Evolutionary conservation across 108 stramenopile genomes (phyloP).

Genomic region (Craspedostauros australis): DNA sequence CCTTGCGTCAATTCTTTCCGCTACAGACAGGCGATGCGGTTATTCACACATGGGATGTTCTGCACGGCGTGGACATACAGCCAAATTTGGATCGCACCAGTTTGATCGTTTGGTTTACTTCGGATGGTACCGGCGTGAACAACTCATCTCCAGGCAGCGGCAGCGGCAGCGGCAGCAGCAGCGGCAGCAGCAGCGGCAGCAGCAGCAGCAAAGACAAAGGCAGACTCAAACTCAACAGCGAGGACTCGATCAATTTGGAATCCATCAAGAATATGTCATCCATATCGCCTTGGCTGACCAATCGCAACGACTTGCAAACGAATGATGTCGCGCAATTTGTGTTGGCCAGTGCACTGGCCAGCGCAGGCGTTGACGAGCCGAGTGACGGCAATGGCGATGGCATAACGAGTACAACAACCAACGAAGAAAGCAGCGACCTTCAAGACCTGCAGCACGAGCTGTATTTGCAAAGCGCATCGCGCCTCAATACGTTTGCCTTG

Average conservation of each 20-base stretch:
- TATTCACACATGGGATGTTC: constrained; percentile 61
- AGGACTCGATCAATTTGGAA: too few relatives aligned
- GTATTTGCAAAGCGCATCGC: constrained; percentile 49
- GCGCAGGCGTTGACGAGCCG: neutral
- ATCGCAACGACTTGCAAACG: constrained; percentile 11
- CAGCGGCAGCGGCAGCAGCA: neutral
- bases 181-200: neutral
- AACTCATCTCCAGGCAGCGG: neutral
- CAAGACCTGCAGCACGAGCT: constrained; percentile 20
- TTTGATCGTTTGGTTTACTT: constrained; percentile 67
- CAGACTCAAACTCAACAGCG: too few relatives aligned
- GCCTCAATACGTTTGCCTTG: constrained; percentile 55
- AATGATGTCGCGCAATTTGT: constrained; percentile 62
- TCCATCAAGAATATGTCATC: neutral
- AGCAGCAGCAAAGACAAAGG: constrained; percentile 2
- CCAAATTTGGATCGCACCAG: constrained; percentile 53
- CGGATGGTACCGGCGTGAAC: constrained; percentile 1
- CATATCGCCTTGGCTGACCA: constrained; percentile 40
- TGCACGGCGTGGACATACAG: constrained; percentile 72
- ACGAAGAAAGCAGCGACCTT: too few relatives aligned
- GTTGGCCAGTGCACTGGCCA: constrained; percentile 46
- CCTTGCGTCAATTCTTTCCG: constrained; percentile 54
- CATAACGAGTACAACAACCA: constrained; percentile 6
- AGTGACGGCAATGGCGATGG: neutral
- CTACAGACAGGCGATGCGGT: constrained; percentile 54